phyloP scores from a whole-genome alignment of 1,284 basidiomycete genomes.

The Leccinum huronense region DNA sequence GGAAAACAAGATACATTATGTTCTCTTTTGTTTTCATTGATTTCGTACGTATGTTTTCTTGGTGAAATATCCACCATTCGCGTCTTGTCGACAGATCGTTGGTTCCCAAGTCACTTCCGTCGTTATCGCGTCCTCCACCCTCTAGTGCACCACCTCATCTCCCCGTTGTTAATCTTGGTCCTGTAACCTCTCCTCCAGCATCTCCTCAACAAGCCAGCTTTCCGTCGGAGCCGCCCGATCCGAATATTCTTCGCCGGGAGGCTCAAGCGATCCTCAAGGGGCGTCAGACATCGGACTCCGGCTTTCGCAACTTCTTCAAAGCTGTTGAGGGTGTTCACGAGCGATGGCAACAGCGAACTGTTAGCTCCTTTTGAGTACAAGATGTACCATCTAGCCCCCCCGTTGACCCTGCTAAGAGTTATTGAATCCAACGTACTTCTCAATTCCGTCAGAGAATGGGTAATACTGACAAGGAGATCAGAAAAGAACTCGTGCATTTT shows the following conservation, averaged over 20 bases:
- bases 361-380: too few species aligned
- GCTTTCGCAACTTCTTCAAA: too few species aligned
- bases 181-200: slow-evolving; percentile 12
- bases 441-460: slow-evolving; percentile 44
- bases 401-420: background rate
- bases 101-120: slow-evolving; percentile 34
- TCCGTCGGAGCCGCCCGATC: slow-evolving; percentile 31
- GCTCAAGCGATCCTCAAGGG: slow-evolving; percentile 65
- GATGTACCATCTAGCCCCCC: too few species aligned
- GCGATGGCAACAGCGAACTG: too few species aligned
- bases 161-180: slow-evolving; percentile 16
- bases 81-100: slow-evolving; percentile 38
- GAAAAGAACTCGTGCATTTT: background rate
- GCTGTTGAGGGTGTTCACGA: too few species aligned
- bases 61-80: slow-evolving; percentile 6
- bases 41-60: slow-evolving; percentile 45
- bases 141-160: slow-evolving; percentile 32
- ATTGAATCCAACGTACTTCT: slow-evolving; percentile 34
- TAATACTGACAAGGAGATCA: slow-evolving; percentile 39
- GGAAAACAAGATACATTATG: slow-evolving; percentile 54
- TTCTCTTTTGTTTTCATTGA: slow-evolving; percentile 64
- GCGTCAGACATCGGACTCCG: too few species aligned
- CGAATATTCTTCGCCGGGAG: slow-evolving; percentile 53
- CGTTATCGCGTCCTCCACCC: slow-evolving; percentile 29
- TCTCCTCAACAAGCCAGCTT: slow-evolving; percentile 11